Base-by-base conservation (phyloP, 768 basidiomycete species). In the Boletus coccyginus region DNA sequence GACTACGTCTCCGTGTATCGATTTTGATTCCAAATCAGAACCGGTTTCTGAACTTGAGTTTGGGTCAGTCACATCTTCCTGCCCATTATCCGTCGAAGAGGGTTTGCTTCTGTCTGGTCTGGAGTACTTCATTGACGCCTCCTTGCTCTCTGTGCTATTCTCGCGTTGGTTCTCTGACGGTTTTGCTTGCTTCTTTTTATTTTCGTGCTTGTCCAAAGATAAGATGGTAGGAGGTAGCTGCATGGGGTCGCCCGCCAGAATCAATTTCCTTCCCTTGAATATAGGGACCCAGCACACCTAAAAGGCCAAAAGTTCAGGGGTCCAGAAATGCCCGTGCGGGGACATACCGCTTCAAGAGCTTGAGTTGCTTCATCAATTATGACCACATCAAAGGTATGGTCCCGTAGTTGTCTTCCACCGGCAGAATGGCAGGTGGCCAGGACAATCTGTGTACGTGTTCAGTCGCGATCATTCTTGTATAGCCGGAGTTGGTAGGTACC, bases 321-420 rank as follows among this genome's bases (percentile, higher is more conserved):
- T 10, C 21, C 31, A 43, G 8, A 29, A 14, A 19, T 0, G 32
- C 40, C 6, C 21, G 32, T 38, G 24, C 7, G 17, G n/a, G 19
- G 12, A 69, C 83, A 56, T 66, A 94, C 94, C 24, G 94, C 93
- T 74, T 99, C 96, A 14, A 97, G 67, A 5, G 95, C 96, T 70
- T 98, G 97, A 0, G 97, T 98, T 0, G 97, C 97, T 74, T 99
- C 97, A 62, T 99, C 97, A 52, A 99, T 95, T 45, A 99, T 88
- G 12, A 94, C 84, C 0, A 96, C 89, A 67, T 99, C 97, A 65
- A 99, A 99, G 2, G 80, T 73, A 53, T 86, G 79, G 56, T 87
- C 83, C 42, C 81, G 79, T 8, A 98, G 73, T 61, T 95, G 92
- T 21, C 88, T 75, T 5, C 90, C 87, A 1, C 96, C 97, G 7